Base-by-base conservation (phyloP, 495 filamentous ascomycete species). In the Niebla homalea region DNA sequence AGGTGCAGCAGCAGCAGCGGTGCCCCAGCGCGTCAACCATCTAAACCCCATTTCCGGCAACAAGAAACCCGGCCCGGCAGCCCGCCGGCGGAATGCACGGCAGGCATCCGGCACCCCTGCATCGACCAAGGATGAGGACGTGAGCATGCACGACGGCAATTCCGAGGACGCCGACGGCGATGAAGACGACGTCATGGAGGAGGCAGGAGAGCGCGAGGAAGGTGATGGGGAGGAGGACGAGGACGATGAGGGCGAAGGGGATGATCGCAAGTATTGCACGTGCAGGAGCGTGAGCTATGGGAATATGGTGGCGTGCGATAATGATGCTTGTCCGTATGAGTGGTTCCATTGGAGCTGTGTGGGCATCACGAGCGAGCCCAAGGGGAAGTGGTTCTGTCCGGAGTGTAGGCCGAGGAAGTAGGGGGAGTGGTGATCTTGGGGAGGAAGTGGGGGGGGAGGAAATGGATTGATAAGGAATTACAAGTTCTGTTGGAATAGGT, bases 301-400 rank as follows among this genome's bases (percentile, higher is more conserved):
- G 37, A 86, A 96, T 61, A 98, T 98, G 92, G 90, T 98, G 26
- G 92, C 88, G 3, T 98, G 92, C 66, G 92, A 98, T 67, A 95
- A 97, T 56, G 83, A 87, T 40, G 73, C 82, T 49, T 98, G 92
- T 69, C 79, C 83, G 21, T 92, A 80, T 64, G 90, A 97, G 68
- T 98, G 92, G 92, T 98, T 98, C 66, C 92, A 98, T 70, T 97
- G 89, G 88, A 81, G 74, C 54, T 98, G 92, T 62, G 89, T 97
- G 45, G 85, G 87, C 2, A 70, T 98, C 54, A 90, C 82, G 54
- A 78, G 79, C 50, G 90, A 97, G 65, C 92, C 92, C 3, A 78
- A 79, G 45, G 92, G 90, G 19, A 88, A 80, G 41, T 98, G 92
- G 92, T 90, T 84, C 61, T 98, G 92, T 67, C 84, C 84, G 35